Evolutionary conservation across 202 grass and related monocot species (phyloP).

Genomic region (Zoysia matrella): DNA sequence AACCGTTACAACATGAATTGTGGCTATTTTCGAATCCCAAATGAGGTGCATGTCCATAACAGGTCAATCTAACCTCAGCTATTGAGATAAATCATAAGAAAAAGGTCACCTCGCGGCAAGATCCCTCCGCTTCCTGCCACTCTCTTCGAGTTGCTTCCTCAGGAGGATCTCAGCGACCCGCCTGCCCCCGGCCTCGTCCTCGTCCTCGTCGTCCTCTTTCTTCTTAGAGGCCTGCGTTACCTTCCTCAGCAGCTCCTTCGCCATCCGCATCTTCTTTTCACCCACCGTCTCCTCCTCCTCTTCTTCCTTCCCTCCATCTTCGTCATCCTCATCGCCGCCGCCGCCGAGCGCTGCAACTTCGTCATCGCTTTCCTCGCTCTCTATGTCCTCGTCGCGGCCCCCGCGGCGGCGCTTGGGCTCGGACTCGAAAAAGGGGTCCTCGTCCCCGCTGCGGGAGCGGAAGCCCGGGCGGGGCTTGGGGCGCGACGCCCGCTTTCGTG

Average conservation of each 20-base stretch:
- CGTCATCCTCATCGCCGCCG: slow-evolving; percentile 30
- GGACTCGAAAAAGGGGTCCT: slow-evolving; percentile 83
- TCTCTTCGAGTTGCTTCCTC: slow-evolving; percentile 77
- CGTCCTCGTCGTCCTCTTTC: slow-evolving; percentile 37
- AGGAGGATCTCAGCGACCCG: slow-evolving; percentile 70
- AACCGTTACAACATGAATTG: slow-evolving; percentile 8
- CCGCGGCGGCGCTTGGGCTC: slow-evolving; percentile 55
- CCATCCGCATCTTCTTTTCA: slow-evolving; percentile 80
- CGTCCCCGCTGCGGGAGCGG: slow-evolving; percentile 24
- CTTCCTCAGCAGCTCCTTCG: slow-evolving; percentile 67
- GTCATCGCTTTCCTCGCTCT: slow-evolving; percentile 67
- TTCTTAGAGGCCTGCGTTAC: slow-evolving; percentile 54
- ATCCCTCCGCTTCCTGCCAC: slow-evolving; percentile 63
- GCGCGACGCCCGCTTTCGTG: slow-evolving; percentile 41
- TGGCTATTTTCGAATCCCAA: not conserved
- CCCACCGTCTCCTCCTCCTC: slow-evolving; percentile 66
- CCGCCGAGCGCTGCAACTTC: slow-evolving; percentile 36
- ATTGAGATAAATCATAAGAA: not conserved
- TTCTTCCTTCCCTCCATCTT: not conserved
- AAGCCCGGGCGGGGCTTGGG: slow-evolving; percentile 35
- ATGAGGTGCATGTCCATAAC: not conserved
- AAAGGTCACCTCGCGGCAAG: slow-evolving; percentile 63
- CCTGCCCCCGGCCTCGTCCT: slow-evolving; percentile 46
- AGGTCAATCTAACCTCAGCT: not conserved
- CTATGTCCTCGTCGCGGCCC: slow-evolving; percentile 58